These are phyloP conservation scores for Venturia nashicola DNA, from an alignment of 2,329 filamentous ascomycete species.

Conservation along the genomic window DNA sequence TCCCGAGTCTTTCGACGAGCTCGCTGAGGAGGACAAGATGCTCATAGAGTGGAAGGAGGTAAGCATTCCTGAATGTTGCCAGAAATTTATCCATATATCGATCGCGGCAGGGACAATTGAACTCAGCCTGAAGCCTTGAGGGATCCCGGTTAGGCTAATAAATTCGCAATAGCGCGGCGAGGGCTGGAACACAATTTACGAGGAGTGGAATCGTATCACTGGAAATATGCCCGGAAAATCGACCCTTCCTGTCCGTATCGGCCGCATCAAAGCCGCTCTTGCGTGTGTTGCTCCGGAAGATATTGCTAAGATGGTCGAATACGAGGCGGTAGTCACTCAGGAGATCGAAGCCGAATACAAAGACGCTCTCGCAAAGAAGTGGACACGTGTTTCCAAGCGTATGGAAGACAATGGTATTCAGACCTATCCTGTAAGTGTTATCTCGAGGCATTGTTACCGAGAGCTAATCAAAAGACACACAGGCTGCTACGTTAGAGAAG, in stretches of 20 bases:
- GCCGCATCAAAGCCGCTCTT: constrained; percentile 13
- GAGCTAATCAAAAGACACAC: not conserved
- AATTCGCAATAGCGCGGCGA: constrained; percentile 8
- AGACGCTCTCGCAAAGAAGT: constrained; percentile 10
- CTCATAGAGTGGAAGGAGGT: constrained; percentile 12
- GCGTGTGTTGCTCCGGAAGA: constrained; percentile 11
- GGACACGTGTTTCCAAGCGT: constrained; percentile 11
- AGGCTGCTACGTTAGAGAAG: constrained; percentile 12
- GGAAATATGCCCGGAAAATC: constrained; percentile 12
- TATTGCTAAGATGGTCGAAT: constrained; percentile 6
- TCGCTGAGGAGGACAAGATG: constrained; percentile 10
- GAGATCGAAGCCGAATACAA: constrained; percentile 11
- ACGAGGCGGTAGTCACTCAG: constrained; percentile 10
- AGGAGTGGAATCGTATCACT: constrained; percentile 11
- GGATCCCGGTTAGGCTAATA: not conserved
- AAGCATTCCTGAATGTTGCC: not conserved
- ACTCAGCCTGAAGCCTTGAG: no score
- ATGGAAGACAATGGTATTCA: constrained; percentile 12
- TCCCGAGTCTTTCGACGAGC: constrained; percentile 9
- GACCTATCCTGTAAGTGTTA: constrained; percentile 7
- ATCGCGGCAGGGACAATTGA: no score
- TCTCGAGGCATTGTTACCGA: not conserved
- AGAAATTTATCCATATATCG: no score
- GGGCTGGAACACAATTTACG: constrained; percentile 12
- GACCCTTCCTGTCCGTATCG: constrained; percentile 14